Conservation (phyloP, 176 grass and related monocot genomes). For the Triticum aestivum region IWGSC_CS_RefSeq_v2.1 NC_057806.1:120069705-120070204, state of each 20-base stretch:
- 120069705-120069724: neutral
- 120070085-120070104: too few relatives aligned
- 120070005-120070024: too few relatives aligned
- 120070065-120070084: neutral
- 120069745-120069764: neutral
- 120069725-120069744: neutral
- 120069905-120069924: neutral
- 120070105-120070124: too few relatives aligned
- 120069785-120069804: neutral
- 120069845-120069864: fast-evolving
- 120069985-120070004: neutral
- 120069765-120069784: neutral
- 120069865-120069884: neutral
- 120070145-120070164: too few relatives aligned
- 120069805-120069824: neutral
- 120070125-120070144: too few relatives aligned
- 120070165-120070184: too few relatives aligned
- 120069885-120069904: neutral
- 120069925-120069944: neutral
- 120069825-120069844: neutral
- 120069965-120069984: neutral
- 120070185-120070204: too few relatives aligned
- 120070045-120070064: neutral
- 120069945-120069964: neutral
- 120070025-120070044: neutral